Evolutionary conservation across 768 basidiomycete genomes (phyloP).

Genomic region (Tephrocybe rancida): DNA sequence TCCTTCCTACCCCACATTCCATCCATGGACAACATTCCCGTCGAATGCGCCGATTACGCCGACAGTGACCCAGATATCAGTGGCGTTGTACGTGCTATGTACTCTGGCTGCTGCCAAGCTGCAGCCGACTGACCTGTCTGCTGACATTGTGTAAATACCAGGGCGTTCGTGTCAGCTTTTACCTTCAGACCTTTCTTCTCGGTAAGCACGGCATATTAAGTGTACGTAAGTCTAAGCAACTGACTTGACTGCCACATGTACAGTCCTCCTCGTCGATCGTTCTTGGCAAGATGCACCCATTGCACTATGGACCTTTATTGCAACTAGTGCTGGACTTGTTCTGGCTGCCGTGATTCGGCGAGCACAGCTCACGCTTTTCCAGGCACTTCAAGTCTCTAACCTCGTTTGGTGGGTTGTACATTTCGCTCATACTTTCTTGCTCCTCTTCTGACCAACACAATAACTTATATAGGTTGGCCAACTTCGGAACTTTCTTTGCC

Average conservation of each 20-base stretch:
- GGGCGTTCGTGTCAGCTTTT: conserved; percentile 39
- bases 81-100: conserved; percentile 25
- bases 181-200: conserved; percentile 27
- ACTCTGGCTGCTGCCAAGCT: background rate
- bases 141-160: conserved; percentile 2
- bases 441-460: background rate
- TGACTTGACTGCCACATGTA: background rate
- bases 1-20: too few species aligned
- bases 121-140: background rate
- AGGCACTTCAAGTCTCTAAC: conserved; percentile 43
- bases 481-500: conserved; percentile 42
- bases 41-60: conserved; percentile 18
- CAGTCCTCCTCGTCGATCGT: conserved; percentile 42
- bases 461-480: conserved; percentile 34
- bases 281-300: conserved; percentile 41
- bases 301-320: conserved; percentile 45
- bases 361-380: conserved; percentile 35
- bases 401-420: conserved; percentile 37
- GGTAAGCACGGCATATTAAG: conserved; percentile 16
- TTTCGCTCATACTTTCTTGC: background rate
- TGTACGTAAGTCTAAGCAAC: background rate
- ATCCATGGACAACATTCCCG: conserved; percentile 9
- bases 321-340: conserved; percentile 40
- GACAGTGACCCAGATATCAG: conserved; percentile 35
- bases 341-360: conserved; percentile 38